These are phyloP conservation scores for Rhodocollybia butyracea DNA, from an alignment of 768 basidiomycete species.

Conservation along the genomic window DNA sequence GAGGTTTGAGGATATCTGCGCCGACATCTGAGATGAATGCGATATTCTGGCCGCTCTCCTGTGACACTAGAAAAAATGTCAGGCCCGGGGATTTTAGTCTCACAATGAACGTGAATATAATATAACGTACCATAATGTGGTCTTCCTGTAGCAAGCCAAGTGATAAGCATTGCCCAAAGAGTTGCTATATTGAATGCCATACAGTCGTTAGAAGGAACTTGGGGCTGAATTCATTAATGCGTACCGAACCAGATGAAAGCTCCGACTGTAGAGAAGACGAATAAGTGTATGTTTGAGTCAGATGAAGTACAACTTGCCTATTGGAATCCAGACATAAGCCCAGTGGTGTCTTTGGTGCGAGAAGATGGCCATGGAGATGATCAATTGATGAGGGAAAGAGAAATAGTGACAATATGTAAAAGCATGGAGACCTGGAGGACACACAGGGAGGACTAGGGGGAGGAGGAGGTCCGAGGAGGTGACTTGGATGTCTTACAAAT, in stretches of 20 bases:
- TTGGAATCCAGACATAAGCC: conserved; percentile 63
- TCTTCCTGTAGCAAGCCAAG: conserved; percentile 64
- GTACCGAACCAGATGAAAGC: conserved; percentile 65
- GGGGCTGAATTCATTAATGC: conserved; percentile 17
- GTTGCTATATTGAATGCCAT: conserved; percentile 33
- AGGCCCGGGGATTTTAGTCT: no score
- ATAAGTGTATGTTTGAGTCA: background rate
- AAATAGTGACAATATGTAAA: no score
- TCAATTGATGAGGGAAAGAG: no score
- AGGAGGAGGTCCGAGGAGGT: no score
- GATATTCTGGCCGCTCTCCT: conserved; percentile 42
- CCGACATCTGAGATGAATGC: conserved; percentile 78
- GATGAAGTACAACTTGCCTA: no score
- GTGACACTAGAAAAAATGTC: conserved; percentile 44
- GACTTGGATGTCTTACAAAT: no score
- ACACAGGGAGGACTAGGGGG: no score
- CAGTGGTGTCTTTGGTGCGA: conserved; percentile 39
- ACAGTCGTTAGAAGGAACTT: background rate
- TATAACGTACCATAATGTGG: conserved; percentile 47
- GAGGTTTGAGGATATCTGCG: conserved; percentile 67
- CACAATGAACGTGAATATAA: no score
- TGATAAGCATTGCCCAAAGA: conserved; percentile 65
- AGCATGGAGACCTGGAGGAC: no score
- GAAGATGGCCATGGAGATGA: conserved; percentile 20
- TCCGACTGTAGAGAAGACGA: conserved; percentile 23